phyloP scores from a whole-genome alignment of 352 stramenopile species.

The Thraustochytrium striatum region DNA sequence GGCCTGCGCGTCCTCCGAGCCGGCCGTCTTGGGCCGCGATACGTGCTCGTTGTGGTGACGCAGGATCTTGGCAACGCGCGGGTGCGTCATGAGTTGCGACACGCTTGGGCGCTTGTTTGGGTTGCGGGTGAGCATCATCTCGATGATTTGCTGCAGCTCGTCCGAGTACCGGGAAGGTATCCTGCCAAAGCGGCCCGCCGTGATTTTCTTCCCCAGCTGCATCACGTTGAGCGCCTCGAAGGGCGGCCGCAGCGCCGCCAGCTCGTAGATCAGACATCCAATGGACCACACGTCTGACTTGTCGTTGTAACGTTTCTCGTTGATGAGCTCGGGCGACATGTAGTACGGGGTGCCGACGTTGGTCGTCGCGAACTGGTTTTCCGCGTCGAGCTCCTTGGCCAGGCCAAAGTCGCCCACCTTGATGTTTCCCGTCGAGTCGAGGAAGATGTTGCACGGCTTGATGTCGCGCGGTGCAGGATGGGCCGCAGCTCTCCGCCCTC shows the following conservation, averaged over 20 bases:
- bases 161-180: slow-evolving; percentile 84
- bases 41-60: too few species aligned
- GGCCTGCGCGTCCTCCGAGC: background rate
- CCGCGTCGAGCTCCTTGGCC: slow-evolving; percentile 78
- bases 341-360: slow-evolving; percentile 87
- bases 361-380: slow-evolving; percentile 79
- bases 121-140: slow-evolving; percentile 69
- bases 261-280: slow-evolving; percentile 81
- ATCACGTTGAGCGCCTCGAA: slow-evolving; percentile 86
- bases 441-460: slow-evolving; percentile 85
- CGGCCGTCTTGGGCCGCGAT: background rate
- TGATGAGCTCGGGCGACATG: slow-evolving; percentile 78
- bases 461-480: slow-evolving; percentile 83
- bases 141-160: slow-evolving; percentile 77
- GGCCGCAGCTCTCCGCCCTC: slow-evolving; percentile 64
- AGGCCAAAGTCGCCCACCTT: slow-evolving; percentile 85
- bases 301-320: slow-evolving; percentile 85
- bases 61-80: slow-evolving; percentile 27
- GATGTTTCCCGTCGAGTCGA: slow-evolving; percentile 80
- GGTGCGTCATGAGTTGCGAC: slow-evolving; percentile 48
- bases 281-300: slow-evolving; percentile 83
- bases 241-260: slow-evolving; percentile 76
- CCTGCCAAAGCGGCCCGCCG: slow-evolving; percentile 78
- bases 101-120: slow-evolving; percentile 48
- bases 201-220: slow-evolving; percentile 86